Evolutionary conservation across 1,284 basidiomycete species (phyloP), one percentile per base, ranked within the genome.

Genomic region (Pisolithus thermaeus): DNA sequence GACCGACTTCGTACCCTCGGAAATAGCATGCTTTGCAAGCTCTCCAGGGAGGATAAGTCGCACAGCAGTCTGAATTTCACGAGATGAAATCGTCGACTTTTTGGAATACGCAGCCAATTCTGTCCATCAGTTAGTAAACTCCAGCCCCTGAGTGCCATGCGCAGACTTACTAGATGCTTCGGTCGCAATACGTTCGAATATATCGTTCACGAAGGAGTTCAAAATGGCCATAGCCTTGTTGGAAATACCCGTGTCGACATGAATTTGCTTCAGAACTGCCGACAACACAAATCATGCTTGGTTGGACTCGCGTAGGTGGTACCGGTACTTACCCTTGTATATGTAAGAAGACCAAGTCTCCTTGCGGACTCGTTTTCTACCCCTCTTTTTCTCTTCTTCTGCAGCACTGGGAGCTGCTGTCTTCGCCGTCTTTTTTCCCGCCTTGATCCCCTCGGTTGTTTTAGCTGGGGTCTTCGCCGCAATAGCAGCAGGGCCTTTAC

Each of bases 221-320:
- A 96, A 74, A 66, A 96, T 94, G 58, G 88, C 85, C 92, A 96
- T 96, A 45, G 92, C 92, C 78, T 95, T 95, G 83, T 93, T 94
- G 54, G 88, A 87, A 72, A 86, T 62, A 83, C 84, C 64, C 87
- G 53, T 55, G 27, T 55, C 53, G 9, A 52, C 37, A 43, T 55
- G 90, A 57, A 92, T 90, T 68, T 87, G 85, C 76, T 89, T 90
- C 58, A 90, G 78, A 58, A 90, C 87, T 87, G 55, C 11, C 56
- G 32, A 47, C 8, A 6, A 43, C 8, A 20, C 42, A 27, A 28
- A 43, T 14, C 16, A n/a, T 1, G 7, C 14, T 11, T 12, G 39
- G 14, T 43, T 25, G 1, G 23, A 9, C 16, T 12, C 6, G 9
- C n/a, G 12, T 12, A 20, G 37, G 42, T 42, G 27, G 30, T 51